Conservation (phyloP, 139 green algal genomes). For the Nannochloris sp. region DNA sequence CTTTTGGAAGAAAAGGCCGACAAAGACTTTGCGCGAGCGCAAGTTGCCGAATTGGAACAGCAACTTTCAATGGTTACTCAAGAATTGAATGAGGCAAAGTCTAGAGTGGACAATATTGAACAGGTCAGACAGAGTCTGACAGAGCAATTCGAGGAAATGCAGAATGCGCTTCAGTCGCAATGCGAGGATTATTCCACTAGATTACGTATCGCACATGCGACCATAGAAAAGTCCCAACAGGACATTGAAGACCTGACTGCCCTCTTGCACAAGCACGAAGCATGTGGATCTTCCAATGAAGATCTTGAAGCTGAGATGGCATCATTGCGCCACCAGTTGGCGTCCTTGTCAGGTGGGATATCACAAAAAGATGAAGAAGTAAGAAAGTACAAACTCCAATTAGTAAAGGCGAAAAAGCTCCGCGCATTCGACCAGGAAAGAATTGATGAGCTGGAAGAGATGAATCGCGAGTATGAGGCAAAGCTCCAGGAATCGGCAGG, state of each 20-base stretch:
- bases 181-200: not conserved
- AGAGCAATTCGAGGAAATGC: not conserved
- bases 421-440: slow-evolving; percentile 4
- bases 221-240: not conserved
- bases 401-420: slow-evolving; percentile 14
- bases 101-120: not conserved
- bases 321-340: not conserved
- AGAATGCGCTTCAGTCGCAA: not conserved
- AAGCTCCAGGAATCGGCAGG: not conserved
- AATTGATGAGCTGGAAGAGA: slow-evolving; percentile 9
- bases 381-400: slow-evolving; percentile 11
- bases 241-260: not conserved
- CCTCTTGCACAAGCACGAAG: not conserved
- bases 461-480: slow-evolving; percentile 4
- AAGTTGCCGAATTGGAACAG: not conserved
- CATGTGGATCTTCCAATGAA: not conserved
- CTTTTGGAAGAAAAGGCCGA: slow-evolving; percentile 1
- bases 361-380: slow-evolving; percentile 12
- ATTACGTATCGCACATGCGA: not conserved
- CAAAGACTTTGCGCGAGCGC: not conserved
- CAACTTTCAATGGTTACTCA: not conserved
- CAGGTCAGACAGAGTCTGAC: not conserved
- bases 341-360: not conserved
- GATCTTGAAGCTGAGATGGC: not conserved
- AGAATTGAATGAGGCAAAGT: not conserved